Evolutionary conservation across 108 stramenopile species (phyloP).

Genomic region (Seminavis robusta): DNA sequence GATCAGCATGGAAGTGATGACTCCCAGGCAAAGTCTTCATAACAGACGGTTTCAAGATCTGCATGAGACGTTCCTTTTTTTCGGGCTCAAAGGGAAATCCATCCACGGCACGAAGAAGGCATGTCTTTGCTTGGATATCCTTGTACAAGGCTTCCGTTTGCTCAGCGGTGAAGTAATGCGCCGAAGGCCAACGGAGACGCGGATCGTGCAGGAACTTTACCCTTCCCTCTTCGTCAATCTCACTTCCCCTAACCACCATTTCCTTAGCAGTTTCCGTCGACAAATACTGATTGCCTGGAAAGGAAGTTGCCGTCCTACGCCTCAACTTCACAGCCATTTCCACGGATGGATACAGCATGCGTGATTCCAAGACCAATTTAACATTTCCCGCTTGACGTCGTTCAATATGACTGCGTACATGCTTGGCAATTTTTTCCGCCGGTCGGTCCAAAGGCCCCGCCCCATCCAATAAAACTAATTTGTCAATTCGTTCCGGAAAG

Average conservation of each 20-base stretch:
- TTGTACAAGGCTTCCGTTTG: conserved; percentile 58
- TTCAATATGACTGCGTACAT: conserved; percentile 38
- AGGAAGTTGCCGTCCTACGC: conserved; percentile 47
- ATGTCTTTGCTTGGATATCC: conserved; percentile 43
- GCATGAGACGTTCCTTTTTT: conserved; percentile 15
- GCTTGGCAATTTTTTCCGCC: conserved; percentile 40
- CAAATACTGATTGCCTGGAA: conserved; percentile 79
- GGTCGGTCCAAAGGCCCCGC: conserved; percentile 51
- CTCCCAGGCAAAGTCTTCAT: conserved; percentile 48
- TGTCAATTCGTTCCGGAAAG: conserved; percentile 58
- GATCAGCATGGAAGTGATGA: conserved; percentile 89
- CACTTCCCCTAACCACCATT: conserved; percentile 67
- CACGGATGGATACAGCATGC: conserved; percentile 42
- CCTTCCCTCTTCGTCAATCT: too few species aligned
- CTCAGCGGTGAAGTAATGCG: conserved; percentile 61
- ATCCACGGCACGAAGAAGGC: conserved; percentile 58
- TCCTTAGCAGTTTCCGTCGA: conserved; percentile 59
- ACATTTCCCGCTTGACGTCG: conserved; percentile 6
- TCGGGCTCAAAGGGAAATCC: conserved; percentile 62
- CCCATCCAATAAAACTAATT: conserved; percentile 63
- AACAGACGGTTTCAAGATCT: conserved; percentile 35
- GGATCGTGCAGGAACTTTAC: conserved; percentile 73
- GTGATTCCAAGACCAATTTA: too few species aligned
- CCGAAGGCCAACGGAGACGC: conserved; percentile 70
- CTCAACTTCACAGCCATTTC: conserved; percentile 51